These are phyloP conservation scores for Chalaropsis ovoidea DNA, from an alignment of 2,329 filamentous ascomycete genomes.

Conservation along the genomic window DNA sequence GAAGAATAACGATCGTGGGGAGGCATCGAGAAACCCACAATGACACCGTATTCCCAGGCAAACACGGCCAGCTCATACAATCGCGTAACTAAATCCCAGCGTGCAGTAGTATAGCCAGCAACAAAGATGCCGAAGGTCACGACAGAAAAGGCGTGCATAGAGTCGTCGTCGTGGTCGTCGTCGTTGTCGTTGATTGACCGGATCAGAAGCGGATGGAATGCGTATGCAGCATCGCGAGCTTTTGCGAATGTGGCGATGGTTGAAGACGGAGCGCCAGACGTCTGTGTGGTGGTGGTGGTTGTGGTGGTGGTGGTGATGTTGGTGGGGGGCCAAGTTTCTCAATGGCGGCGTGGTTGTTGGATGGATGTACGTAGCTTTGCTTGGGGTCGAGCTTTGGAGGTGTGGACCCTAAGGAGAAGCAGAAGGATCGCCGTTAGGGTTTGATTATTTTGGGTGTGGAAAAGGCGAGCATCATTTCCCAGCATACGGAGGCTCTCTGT, in stretches of 20 bases:
- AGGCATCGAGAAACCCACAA: slow-evolving; percentile 49
- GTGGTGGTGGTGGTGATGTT: neutral
- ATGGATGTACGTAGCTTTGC: no score
- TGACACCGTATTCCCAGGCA: slow-evolving; percentile 96
- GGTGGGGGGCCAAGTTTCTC: no score
- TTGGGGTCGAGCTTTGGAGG: no score
- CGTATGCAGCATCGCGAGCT: slow-evolving; percentile 19
- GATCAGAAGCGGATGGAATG: slow-evolving; percentile 15
- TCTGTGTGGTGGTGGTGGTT: neutral
- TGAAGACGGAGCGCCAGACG: neutral
- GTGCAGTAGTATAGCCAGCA: slow-evolving; percentile 97
- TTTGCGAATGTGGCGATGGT: slow-evolving; percentile 1
- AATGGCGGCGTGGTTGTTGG: no score
- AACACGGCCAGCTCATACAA: slow-evolving; percentile 96
- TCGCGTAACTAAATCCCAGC: slow-evolving; percentile 95
- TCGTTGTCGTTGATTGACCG: slow-evolving; percentile 6
- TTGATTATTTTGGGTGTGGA: neutral
- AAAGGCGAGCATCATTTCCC: no score
- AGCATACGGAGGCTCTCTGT: no score
- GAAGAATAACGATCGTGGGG: neutral
- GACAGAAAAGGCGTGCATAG: slow-evolving; percentile 96
- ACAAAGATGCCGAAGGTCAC: slow-evolving; percentile 97
- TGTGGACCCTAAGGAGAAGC: no score
- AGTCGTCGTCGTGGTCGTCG: slow-evolving; percentile 35
- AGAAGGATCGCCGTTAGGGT: no score